These are phyloP conservation scores for Suillus plorans DNA, from an alignment of 768 basidiomycete species.

Conservation along the genomic window DNA sequence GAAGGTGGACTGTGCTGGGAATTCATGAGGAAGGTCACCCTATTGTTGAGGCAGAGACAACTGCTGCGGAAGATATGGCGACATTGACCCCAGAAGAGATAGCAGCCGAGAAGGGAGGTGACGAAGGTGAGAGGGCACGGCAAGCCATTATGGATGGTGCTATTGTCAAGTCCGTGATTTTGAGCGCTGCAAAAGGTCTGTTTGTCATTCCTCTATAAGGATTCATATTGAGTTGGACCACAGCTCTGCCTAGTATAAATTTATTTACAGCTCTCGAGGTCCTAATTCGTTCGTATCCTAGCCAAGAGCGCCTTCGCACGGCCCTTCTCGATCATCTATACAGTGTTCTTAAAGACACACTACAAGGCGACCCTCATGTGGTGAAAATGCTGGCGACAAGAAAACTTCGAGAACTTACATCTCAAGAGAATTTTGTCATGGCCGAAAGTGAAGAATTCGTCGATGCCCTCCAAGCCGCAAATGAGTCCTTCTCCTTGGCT, in stretches of 20 bases:
- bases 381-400: conserved; percentile 41
- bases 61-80: conserved; percentile 17
- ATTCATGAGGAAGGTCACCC: conserved; percentile 39
- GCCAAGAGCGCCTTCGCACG: conserved; percentile 36
- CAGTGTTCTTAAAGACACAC: conserved; percentile 34
- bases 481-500: conserved; percentile 28
- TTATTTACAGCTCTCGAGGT: conserved; percentile 43
- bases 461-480: conserved; percentile 30
- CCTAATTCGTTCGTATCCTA: conserved; percentile 44
- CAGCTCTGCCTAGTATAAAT: conserved; percentile 38
- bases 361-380: conserved; percentile 39
- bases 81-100: conserved; percentile 20
- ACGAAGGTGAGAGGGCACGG: conserved; percentile 55
- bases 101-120: conserved; percentile 38
- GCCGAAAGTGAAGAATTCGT: conserved; percentile 23
- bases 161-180: conserved; percentile 77
- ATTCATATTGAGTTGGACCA: conserved; percentile 10
- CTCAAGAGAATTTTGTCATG: conserved; percentile 16
- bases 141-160: conserved; percentile 73
- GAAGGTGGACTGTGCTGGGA: conserved; percentile 81
- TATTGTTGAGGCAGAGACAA: conserved; percentile 13
- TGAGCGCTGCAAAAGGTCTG: conserved; percentile 71
- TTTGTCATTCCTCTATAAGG: conserved; percentile 17
- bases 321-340: conserved; percentile 45
- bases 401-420: conserved; percentile 28